Conservation (phyloP, 2,329 filamentous ascomycete genomes). For the Sclerotinia sclerotiorum region DNA sequence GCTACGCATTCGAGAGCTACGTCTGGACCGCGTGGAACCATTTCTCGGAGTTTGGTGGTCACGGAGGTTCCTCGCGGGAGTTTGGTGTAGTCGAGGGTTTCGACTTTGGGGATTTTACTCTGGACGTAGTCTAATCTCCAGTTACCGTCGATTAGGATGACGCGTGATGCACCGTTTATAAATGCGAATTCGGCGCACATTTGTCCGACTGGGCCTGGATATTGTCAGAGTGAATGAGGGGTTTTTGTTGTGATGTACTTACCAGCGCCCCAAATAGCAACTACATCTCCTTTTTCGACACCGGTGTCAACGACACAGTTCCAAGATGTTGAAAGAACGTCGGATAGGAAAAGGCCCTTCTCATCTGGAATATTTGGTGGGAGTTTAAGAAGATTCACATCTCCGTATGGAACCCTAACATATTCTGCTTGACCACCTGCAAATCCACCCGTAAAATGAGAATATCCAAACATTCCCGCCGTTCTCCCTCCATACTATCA, state of each 20-base stretch:
- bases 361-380: constrained; percentile 81
- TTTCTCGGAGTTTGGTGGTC: constrained; percentile 69
- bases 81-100: constrained; percentile 66
- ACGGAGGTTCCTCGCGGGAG: constrained; percentile 65
- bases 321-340: constrained; percentile 78
- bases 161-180: constrained; percentile 68
- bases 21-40: constrained; percentile 73
- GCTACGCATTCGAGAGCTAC: constrained; percentile 67
- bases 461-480: constrained; percentile 71
- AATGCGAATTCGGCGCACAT: constrained; percentile 77
- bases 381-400: constrained; percentile 77
- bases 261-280: constrained; percentile 79
- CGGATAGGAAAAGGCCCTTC: constrained; percentile 74
- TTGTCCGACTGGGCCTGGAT: constrained; percentile 70
- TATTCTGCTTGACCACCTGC: constrained; percentile 88
- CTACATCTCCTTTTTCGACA: constrained; percentile 72
- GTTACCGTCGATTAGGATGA: constrained; percentile 78
- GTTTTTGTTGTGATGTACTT: not conserved
- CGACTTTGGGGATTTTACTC: constrained; percentile 62
- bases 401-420: constrained; percentile 75
- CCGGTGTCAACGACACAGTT: constrained; percentile 81
- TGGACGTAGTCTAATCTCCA: constrained; percentile 69
- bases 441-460: constrained; percentile 81
- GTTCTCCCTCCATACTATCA: constrained; percentile 68
- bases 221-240: not conserved